Conservation (phyloP, 371 early-diverging fungal genomes). For the Mucor saturninus region DNA sequence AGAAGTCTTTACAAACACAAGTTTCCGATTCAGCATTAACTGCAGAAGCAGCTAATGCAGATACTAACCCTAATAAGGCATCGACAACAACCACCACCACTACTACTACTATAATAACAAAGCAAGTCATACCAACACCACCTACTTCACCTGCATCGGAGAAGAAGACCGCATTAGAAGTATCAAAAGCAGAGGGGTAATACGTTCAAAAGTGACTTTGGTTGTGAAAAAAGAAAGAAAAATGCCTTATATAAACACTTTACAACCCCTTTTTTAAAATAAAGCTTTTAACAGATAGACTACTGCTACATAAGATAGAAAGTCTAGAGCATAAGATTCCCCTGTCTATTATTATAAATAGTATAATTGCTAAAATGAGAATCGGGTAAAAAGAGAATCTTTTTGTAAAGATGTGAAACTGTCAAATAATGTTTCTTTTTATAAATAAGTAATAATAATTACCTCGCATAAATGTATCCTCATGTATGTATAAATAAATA, state of each 20-base stretch:
- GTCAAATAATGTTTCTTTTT: slow-evolving; percentile 10
- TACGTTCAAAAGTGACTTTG: neutral
- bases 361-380: slow-evolving; percentile 1
- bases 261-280: neutral
- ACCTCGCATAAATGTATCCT: neutral
- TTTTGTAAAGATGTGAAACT: neutral
- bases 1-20: slow-evolving; percentile 3
- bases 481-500: slow-evolving; percentile 4
- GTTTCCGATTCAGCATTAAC: neutral
- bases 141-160: slow-evolving; percentile 24
- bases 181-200: neutral
- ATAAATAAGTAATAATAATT: slow-evolving; percentile 13
- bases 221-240: neutral
- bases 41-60: neutral
- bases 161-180: slow-evolving; percentile 13
- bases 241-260: neutral
- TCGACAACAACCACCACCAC: neutral
- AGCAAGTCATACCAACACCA: slow-evolving; percentile 18
- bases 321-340: too few species aligned
- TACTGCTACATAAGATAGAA: too few species aligned
- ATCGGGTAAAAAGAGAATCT: neutral
- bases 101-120: neutral
- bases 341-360: neutral
- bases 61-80: neutral
- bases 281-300: too few species aligned